Percentiles rank a stretch among this genome's conserved stretches.
These are phyloP conservation scores for Yamadazyma tumulicola DNA, from an alignment of 805 yeast genomes.

Conservation along the genomic window DNA sequence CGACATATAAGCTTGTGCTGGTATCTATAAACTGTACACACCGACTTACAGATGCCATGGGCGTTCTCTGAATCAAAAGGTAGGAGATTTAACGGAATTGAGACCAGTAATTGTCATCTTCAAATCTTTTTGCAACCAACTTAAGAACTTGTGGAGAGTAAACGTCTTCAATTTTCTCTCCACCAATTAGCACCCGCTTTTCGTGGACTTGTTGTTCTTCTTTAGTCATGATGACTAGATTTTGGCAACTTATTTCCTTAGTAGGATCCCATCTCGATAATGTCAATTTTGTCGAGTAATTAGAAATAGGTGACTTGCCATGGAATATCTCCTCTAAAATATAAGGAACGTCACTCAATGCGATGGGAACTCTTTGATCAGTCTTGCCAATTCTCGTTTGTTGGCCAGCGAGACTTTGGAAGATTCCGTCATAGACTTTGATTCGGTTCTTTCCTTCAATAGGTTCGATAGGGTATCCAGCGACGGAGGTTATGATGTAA, in stretches of 20 bases:
- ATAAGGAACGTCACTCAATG: conserved; percentile 72
- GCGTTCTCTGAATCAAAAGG: too few relatives aligned
- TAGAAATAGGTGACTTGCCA: conserved; percentile 86
- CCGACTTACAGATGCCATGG: too few relatives aligned
- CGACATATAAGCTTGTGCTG: too few relatives aligned
- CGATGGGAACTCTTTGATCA: conserved; percentile 74
- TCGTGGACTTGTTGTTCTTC: conserved; percentile 86
- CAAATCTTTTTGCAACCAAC: conserved; percentile 58
- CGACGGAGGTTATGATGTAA: conserved; percentile 68
- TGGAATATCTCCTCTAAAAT: conserved; percentile 88
- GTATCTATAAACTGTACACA: too few relatives aligned
- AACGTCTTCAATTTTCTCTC: conserved; percentile 58
- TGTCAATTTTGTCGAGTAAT: conserved; percentile 74
- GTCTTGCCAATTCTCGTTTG: conserved; percentile 69
- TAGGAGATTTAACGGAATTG: conserved; percentile 41
- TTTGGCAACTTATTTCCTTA: conserved; percentile 63
- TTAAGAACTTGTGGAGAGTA: conserved; percentile 59
- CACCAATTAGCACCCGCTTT: conserved; percentile 64
- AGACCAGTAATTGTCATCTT: conserved; percentile 72
- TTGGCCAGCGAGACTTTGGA: conserved; percentile 84
- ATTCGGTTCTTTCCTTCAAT: conserved; percentile 85
- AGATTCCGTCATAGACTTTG: conserved; percentile 78
- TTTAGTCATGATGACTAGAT: conserved; percentile 82
- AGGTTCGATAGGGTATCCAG: conserved; percentile 90
- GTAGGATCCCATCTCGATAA: conserved; percentile 82